Percentiles rank a stretch among this genome's conserved stretches.
Conservation (phyloP, 805 yeast genomes). For the Candida maesae region DNA sequence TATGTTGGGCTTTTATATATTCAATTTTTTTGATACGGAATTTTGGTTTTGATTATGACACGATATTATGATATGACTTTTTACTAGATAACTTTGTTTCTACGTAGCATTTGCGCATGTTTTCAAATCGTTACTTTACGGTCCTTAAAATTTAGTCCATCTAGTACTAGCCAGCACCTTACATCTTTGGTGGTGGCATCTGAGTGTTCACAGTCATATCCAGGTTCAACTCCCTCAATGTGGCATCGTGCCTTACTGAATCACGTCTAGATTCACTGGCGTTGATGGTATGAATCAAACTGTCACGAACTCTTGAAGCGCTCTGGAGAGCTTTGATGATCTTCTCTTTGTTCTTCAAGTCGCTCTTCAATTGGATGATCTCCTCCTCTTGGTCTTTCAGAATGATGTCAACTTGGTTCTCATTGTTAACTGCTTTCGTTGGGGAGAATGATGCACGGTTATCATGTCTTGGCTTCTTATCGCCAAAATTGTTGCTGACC, state of each 20-base stretch:
- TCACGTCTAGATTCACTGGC: constrained; percentile 24
- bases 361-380: constrained; percentile 57
- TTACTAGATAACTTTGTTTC: no score
- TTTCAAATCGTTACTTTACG: no score
- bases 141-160: no score
- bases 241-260: constrained; percentile 14
- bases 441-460: constrained; percentile 8
- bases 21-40: no score
- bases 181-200: constrained; percentile 6
- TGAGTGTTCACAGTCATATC: constrained; percentile 13
- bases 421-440: constrained; percentile 13
- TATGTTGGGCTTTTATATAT: no score
- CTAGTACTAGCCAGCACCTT: no score
- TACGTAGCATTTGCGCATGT: no score
- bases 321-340: constrained; percentile 72
- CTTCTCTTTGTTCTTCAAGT: constrained; percentile 68
- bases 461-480: background rate
- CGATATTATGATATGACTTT: no score
- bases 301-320: constrained; percentile 54
- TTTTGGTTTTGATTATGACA: no score
- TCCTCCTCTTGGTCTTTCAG: constrained; percentile 65
- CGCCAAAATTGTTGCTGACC: constrained; percentile 4
- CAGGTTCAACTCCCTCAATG: constrained; percentile 20
- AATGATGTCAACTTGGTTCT: constrained; percentile 26
- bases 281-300: constrained; percentile 22